These are phyloP conservation scores for Aspergillus campestris DNA, from an alignment of 495 filamentous ascomycete species.

Conservation along the genomic window DNA sequence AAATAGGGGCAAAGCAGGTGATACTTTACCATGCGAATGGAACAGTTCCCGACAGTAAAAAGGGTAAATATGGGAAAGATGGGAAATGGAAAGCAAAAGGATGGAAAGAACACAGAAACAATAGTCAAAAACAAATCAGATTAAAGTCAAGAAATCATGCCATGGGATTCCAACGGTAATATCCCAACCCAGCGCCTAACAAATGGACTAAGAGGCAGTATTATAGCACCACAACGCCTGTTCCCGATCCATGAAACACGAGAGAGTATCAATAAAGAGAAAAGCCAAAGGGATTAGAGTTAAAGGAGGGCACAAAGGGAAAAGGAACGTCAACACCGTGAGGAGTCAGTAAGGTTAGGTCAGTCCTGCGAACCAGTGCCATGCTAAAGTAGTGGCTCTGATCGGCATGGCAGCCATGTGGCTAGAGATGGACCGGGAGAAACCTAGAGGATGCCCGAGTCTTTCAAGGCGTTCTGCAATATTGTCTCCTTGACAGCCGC, in stretches of 20 bases:
- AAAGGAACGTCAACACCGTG: slow-evolving; percentile 1
- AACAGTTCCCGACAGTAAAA: slow-evolving; percentile 1
- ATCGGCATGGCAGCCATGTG: neutral
- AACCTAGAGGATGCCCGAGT: slow-evolving; percentile 81
- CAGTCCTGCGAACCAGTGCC: neutral
- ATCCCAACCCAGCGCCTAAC: slow-evolving; percentile 25
- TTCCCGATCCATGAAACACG: slow-evolving; percentile 22
- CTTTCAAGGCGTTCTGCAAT: slow-evolving; percentile 93
- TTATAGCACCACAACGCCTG: slow-evolving; percentile 26
- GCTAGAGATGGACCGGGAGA: neutral
- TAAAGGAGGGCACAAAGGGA: slow-evolving; percentile 14
- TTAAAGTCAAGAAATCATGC: neutral
- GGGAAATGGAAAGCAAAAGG: slow-evolving; percentile 1
- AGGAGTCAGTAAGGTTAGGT: neutral
- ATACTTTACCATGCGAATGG: slow-evolving; percentile 11
- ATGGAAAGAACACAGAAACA: slow-evolving; percentile 7
- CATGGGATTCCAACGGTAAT: slow-evolving; percentile 7
- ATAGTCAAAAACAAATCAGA: neutral
- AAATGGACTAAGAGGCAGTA: slow-evolving; percentile 18
- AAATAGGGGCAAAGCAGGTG: neutral
- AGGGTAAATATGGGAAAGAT: slow-evolving; percentile 6
- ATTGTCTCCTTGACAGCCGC: slow-evolving; percentile 99
- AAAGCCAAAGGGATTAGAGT: slow-evolving; percentile 7
- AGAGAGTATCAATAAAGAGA: slow-evolving; percentile 12
- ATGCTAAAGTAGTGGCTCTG: neutral